These are phyloP conservation scores for Harringtonia lauricola DNA, from an alignment of 2,329 filamentous ascomycete species.

Conservation along the genomic window DNA sequence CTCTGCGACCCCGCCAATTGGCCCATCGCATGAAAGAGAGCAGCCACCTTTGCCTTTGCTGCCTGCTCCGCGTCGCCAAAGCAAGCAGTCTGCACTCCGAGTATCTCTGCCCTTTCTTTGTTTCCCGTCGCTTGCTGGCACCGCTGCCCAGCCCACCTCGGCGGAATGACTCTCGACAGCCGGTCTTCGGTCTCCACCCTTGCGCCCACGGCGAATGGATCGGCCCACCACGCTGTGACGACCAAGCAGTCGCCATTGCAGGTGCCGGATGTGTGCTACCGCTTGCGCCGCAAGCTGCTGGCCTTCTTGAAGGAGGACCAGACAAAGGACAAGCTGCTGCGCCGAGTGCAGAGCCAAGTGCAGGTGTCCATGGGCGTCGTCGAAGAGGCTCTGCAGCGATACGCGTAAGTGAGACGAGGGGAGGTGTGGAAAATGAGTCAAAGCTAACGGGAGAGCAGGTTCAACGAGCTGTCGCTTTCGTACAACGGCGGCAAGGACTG, in stretches of 20 bases:
- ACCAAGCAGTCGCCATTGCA: background rate
- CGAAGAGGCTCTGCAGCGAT: conserved; percentile 61
- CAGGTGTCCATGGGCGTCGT: conserved; percentile 63
- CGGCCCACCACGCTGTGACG: background rate
- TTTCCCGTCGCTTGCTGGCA: too few relatives aligned
- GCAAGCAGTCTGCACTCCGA: too few relatives aligned
- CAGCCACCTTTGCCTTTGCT: too few relatives aligned
- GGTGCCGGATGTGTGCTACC: conserved; percentile 30
- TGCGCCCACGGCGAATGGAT: too few relatives aligned
- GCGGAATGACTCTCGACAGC: too few relatives aligned
- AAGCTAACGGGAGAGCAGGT: conserved; percentile 30
- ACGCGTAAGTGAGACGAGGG: conserved; percentile 63
- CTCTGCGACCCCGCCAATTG: too few relatives aligned
- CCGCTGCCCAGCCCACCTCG: too few relatives aligned
- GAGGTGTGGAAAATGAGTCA: too few relatives aligned
- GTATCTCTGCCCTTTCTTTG: too few relatives aligned
- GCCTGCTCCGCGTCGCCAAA: too few relatives aligned
- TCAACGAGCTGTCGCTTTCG: conserved; percentile 72
- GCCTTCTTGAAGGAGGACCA: conserved; percentile 50
- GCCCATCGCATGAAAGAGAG: too few relatives aligned
- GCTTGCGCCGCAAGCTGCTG: conserved; percentile 48
- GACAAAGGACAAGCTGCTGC: conserved; percentile 43
- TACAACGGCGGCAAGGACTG: conserved; percentile 99
- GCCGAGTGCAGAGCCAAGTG: conserved; percentile 62
- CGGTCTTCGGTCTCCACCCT: too few relatives aligned